These are phyloP conservation scores for Penicillium simplicissimum DNA, from an alignment of 495 filamentous ascomycete genomes.

Conservation along the genomic window DNA sequence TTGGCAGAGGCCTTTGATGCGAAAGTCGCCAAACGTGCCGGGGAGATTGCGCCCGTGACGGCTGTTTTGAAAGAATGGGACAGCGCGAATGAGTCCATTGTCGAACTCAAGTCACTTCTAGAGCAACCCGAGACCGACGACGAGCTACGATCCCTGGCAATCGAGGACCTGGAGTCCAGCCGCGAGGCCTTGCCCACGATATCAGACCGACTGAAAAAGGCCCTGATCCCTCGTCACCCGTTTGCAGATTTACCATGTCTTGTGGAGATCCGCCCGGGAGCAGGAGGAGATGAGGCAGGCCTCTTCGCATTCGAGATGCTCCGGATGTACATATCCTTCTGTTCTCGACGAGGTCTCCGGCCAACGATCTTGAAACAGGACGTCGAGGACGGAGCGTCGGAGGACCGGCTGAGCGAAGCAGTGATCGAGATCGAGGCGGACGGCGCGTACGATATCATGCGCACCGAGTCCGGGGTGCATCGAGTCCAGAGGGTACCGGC, in stretches of 20 bases:
- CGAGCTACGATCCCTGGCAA: conserved; percentile 67
- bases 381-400: conserved; percentile 54
- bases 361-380: conserved; percentile 58
- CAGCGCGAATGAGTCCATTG: conserved; percentile 50
- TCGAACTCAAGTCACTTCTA: conserved; percentile 59
- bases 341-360: conserved; percentile 61
- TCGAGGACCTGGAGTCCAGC: conserved; percentile 73
- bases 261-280: conserved; percentile 87
- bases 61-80: conserved; percentile 68
- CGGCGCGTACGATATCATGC: conserved; percentile 76
- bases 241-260: conserved; percentile 93
- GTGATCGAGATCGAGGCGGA: conserved; percentile 78
- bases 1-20: conserved; percentile 66
- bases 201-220: conserved; percentile 63
- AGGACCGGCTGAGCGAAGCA: conserved; percentile 73
- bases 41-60: conserved; percentile 71
- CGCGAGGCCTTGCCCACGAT: conserved; percentile 57
- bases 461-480: conserved; percentile 91
- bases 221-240: conserved; percentile 84
- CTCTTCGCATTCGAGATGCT: conserved; percentile 86
- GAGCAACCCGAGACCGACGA: conserved; percentile 59
- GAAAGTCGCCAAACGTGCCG: conserved; percentile 70
- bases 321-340: conserved; percentile 86
- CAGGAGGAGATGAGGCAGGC: conserved; percentile 88
- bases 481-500: conserved; percentile 89